phyloP scores from a whole-genome alignment of 352 stramenopile genomes.

The Ophiocytium majus region DNA sequence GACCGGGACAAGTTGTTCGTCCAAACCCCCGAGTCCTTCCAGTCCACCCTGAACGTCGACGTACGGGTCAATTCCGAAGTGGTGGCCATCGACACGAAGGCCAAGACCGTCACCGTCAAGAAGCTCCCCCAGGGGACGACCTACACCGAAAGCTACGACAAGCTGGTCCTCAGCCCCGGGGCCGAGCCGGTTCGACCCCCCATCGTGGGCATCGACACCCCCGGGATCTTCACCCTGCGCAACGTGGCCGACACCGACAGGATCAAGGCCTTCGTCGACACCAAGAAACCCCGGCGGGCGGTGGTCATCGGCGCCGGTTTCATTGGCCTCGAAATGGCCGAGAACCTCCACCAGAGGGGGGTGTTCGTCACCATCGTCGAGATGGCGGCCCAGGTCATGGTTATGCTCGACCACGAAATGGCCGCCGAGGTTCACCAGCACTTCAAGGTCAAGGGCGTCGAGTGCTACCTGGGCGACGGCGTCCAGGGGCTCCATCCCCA shows the following conservation, averaged over 20 bases:
- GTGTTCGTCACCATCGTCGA: conserved; percentile 65
- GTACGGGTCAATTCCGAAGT: conserved; percentile 62
- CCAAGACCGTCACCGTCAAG: conserved; percentile 59
- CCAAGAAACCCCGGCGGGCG: conserved; percentile 57
- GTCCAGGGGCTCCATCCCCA: no score
- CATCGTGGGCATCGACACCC: conserved; percentile 63
- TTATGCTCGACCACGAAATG: conserved; percentile 64
- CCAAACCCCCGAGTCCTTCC: conserved; percentile 23
- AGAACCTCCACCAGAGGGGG: conserved; percentile 62
- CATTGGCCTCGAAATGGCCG: conserved; percentile 68
- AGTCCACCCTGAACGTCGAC: conserved; percentile 34
- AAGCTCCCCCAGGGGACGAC: conserved; percentile 54
- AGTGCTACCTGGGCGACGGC: no score
- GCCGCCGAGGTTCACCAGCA: no score
- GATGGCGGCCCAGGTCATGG: conserved; percentile 63
- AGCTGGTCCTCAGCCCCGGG: conserved; percentile 64
- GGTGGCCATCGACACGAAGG: conserved; percentile 59
- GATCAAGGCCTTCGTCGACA: neutral
- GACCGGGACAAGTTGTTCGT: conserved; percentile 51
- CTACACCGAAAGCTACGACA: conserved; percentile 59
- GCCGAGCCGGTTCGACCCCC: conserved; percentile 62
- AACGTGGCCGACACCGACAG: conserved; percentile 64
- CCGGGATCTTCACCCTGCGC: conserved; percentile 62
- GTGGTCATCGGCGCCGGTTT: conserved; percentile 67
- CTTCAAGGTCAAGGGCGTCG: no score